Conservation (phyloP, 441 rosid genomes). For the Croton setiger region DNA sequence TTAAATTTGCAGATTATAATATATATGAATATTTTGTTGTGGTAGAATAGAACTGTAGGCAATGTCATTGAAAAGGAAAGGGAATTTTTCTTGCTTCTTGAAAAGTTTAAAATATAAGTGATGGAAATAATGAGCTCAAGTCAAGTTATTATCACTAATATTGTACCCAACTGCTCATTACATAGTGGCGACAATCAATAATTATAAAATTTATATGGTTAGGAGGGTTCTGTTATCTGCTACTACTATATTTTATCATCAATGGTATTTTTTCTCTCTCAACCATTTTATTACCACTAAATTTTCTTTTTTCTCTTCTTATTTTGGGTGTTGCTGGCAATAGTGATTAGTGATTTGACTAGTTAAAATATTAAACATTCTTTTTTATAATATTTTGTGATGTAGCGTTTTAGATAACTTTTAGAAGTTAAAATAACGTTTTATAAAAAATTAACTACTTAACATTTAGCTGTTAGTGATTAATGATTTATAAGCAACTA, state of each 20-base stretch:
- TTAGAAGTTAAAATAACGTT: too few species aligned
- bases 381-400: too few species aligned
- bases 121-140: background rate
- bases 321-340: too few species aligned
- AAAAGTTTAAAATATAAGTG: background rate
- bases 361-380: too few species aligned
- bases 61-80: background rate
- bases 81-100: background rate
- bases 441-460: too few species aligned
- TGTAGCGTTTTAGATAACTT: too few species aligned
- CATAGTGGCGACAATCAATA: background rate
- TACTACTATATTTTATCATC: background rate
- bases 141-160: background rate
- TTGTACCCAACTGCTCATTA: conserved; percentile 1
- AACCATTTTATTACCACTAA: background rate
- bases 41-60: background rate
- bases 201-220: background rate
- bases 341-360: too few species aligned
- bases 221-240: conserved; percentile 1
- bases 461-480: too few species aligned
- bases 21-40: background rate
- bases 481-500: too few species aligned
- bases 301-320: background rate
- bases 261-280: background rate
- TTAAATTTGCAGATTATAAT: too few species aligned